Conservation (phyloP, 352 stramenopile species). For the Aphanomyces euteiches region DNA sequence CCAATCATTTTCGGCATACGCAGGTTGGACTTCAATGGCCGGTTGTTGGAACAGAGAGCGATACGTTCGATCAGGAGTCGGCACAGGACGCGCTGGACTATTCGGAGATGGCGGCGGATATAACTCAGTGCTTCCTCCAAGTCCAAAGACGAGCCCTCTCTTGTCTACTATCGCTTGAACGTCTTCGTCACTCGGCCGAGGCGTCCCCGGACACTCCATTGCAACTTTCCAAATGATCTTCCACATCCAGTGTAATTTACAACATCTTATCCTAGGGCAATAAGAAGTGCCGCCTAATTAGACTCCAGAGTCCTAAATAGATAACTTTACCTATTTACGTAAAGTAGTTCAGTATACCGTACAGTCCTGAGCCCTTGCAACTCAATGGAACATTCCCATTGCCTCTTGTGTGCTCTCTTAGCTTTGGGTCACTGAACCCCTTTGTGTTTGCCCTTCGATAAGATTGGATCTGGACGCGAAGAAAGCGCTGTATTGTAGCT, state of each 20-base stretch:
- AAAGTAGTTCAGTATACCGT: no score
- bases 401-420: no score
- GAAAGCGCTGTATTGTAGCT: no score
- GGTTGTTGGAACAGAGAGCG: slow-evolving; percentile 82
- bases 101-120: slow-evolving; percentile 19
- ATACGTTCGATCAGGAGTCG: slow-evolving; percentile 59
- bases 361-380: no score
- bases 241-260: not conserved
- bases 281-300: no score
- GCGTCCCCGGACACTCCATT: slow-evolving; percentile 27
- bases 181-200: slow-evolving; percentile 22
- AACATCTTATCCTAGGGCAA: not conserved
- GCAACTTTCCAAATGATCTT: no score
- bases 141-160: slow-evolving; percentile 27
- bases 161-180: slow-evolving; percentile 30
- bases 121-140: slow-evolving; percentile 17
- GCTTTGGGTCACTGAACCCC: no score
- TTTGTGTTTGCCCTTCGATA: no score
- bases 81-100: slow-evolving; percentile 20
- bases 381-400: no score
- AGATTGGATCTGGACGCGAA: no score
- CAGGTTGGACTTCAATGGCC: slow-evolving; percentile 61
- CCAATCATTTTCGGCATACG: slow-evolving; percentile 69
- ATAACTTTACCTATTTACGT: no score
- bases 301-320: no score